A percentile compares a stretch with the other conserved stretches of the same genome.
Conservation (phyloP, 2,329 filamentous ascomycete genomes). For the Cladosporium velox region DNA sequence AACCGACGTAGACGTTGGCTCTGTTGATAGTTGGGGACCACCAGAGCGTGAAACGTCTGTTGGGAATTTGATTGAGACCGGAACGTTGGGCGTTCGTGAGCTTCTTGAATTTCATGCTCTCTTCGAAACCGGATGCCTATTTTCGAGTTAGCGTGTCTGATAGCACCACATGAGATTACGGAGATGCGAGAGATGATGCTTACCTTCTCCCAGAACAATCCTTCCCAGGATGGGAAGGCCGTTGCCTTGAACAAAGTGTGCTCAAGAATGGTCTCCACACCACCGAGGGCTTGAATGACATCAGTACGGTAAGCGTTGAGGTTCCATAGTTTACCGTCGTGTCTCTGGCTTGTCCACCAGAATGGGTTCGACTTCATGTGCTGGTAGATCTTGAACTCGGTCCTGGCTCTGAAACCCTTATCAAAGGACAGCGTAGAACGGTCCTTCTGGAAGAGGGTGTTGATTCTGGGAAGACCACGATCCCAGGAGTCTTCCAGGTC, state of each 20-base stretch:
- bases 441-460: constrained; percentile 98
- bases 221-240: constrained; percentile 95
- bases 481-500: constrained; percentile 99
- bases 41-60: constrained; percentile 97
- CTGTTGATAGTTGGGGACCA: constrained; percentile 68
- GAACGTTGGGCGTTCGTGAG: constrained; percentile 95
- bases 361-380: constrained; percentile 99
- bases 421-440: constrained; percentile 95
- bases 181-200: constrained; percentile 42
- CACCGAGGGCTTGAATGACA: constrained; percentile 91
- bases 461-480: constrained; percentile 93
- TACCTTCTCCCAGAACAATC: constrained; percentile 73
- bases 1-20: constrained; percentile 97
- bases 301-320: constrained; percentile 94
- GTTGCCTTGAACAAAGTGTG: constrained; percentile 96
- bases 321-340: constrained; percentile 98
- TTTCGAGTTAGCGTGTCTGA: constrained; percentile 21
- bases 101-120: constrained; percentile 96
- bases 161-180: constrained; percentile 42
- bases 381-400: constrained; percentile 98
- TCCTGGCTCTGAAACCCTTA: constrained; percentile 92
- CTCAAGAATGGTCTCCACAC: constrained; percentile 96
- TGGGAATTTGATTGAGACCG: constrained; percentile 97
- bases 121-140: constrained; percentile 38
- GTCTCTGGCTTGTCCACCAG: constrained; percentile 98